These are phyloP conservation scores for Phialophora tarda DNA, from an alignment of 2,329 filamentous ascomycete species.

Conservation along the genomic window DNA sequence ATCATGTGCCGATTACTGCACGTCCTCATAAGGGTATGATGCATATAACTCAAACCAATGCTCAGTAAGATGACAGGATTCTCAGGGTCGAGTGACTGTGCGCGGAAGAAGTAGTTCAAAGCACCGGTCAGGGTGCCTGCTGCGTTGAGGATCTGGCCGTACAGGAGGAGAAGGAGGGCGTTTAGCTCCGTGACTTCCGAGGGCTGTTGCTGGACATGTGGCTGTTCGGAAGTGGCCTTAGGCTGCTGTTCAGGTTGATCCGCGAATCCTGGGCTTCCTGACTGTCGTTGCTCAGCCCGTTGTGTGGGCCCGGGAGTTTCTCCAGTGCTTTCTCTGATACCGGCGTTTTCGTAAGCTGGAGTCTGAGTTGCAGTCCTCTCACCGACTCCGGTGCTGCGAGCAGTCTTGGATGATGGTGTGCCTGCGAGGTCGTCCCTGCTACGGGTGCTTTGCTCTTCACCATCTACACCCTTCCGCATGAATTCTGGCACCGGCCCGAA, in stretches of 20 bases:
- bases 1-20: constrained; percentile 88
- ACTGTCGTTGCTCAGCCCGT: constrained; percentile 18
- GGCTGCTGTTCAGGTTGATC: background rate
- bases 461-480: constrained; percentile 33
- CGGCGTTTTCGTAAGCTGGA: background rate
- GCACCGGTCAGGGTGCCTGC: constrained; percentile 83
- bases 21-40: constrained; percentile 87
- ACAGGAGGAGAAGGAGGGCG: constrained; percentile 80
- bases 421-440: background rate
- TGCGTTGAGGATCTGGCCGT: constrained; percentile 85
- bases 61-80: constrained; percentile 75
- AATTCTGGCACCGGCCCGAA: constrained; percentile 46
- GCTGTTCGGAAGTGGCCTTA: background rate
- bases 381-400: background rate
- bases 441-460: background rate
- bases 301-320: background rate
- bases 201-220: background rate
- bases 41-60: constrained; percentile 82
- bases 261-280: background rate
- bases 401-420: background rate
- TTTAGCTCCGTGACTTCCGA: constrained; percentile 64
- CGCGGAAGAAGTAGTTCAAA: constrained; percentile 84
- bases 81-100: constrained; percentile 51
- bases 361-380: background rate
- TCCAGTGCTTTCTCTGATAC: background rate